Percentiles rank a stretch among this genome's conserved stretches.
phyloP scores from a whole-genome alignment of 768 basidiomycete species.

The Rhodosporidiobolus sp. region DNA sequence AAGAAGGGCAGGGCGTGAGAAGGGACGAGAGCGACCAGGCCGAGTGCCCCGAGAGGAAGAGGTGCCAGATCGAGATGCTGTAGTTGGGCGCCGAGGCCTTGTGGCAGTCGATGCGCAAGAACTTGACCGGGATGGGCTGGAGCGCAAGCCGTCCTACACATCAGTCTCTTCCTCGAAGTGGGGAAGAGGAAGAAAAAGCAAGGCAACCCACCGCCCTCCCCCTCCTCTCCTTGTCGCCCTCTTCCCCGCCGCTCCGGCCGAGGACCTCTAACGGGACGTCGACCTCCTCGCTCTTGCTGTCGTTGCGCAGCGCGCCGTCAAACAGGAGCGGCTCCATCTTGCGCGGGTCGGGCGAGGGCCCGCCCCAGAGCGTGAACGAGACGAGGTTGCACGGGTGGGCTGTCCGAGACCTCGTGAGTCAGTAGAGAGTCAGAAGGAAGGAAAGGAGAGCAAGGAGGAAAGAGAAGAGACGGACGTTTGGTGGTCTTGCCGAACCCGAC shows the following conservation, averaged over 20 bases:
- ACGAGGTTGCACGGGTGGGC: constrained; percentile 43
- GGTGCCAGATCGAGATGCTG: constrained; percentile 39
- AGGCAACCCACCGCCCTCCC: too few species aligned
- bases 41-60: constrained; percentile 28
- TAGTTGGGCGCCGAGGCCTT: constrained; percentile 19
- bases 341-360: constrained; percentile 29
- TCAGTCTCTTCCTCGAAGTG: background rate
- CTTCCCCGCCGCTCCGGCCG: background rate
- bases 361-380: constrained; percentile 39
- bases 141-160: too few species aligned
- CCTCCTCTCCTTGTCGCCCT: background rate
- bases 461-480: constrained; percentile 20
- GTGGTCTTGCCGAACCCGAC: constrained; percentile 33
- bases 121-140: constrained; percentile 28
- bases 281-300: constrained; percentile 31
- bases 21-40: background rate
- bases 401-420: background rate
- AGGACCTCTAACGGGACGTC: background rate
- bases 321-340: constrained; percentile 37
- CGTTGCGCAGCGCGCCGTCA: constrained; percentile 35
- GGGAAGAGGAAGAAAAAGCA: background rate
- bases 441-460: too few species aligned
- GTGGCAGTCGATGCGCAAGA: constrained; percentile 31
- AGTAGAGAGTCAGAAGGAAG: background rate
- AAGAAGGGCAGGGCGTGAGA: too few species aligned